These are phyloP conservation scores for Vanrija humicola DNA, from an alignment of 1,284 basidiomycete genomes.

Conservation along the genomic window DNA sequence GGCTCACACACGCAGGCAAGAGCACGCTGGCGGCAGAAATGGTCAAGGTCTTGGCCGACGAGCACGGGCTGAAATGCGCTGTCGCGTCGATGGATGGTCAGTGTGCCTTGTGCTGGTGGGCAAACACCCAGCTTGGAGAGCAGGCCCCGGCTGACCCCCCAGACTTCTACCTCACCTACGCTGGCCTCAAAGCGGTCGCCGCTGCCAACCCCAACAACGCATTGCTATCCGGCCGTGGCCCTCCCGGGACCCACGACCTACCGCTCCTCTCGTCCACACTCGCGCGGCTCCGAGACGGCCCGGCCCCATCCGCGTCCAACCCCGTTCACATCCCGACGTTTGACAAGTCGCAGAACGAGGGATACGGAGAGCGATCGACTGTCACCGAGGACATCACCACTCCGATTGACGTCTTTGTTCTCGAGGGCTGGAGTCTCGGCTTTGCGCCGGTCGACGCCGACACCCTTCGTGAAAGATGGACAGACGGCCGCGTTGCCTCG, in stretches of 20 bases:
- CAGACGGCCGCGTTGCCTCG: slow-evolving; percentile 24
- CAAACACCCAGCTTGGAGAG: too few relatives aligned
- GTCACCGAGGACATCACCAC: slow-evolving; percentile 41
- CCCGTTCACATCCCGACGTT: slow-evolving; percentile 50
- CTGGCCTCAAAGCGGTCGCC: slow-evolving; percentile 28
- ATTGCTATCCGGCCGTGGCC: slow-evolving; percentile 42
- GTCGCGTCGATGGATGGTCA: slow-evolving; percentile 21
- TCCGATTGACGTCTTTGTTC: slow-evolving; percentile 75
- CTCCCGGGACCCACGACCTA: slow-evolving; percentile 44
- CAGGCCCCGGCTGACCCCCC: neutral
- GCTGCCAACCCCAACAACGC: slow-evolving; percentile 29
- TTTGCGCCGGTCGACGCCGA: slow-evolving; percentile 37
- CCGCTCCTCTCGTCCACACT: neutral
- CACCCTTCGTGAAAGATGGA: slow-evolving; percentile 48
- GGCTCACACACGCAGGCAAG: slow-evolving; percentile 11
- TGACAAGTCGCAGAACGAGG: slow-evolving; percentile 75
- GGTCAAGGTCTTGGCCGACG: slow-evolving; percentile 4
- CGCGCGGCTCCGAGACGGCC: neutral
- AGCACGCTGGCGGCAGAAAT: slow-evolving; percentile 16
- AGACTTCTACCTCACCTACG: slow-evolving; percentile 41
- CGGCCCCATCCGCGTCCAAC: neutral
- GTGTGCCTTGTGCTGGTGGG: too few relatives aligned
- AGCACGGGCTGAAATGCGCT: slow-evolving; percentile 10
- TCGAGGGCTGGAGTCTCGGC: slow-evolving; percentile 57
- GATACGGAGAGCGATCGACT: slow-evolving; percentile 73